Conservation (phyloP, 2,329 filamentous ascomycete species). For the Colletotrichum cordylinicola region DNA sequence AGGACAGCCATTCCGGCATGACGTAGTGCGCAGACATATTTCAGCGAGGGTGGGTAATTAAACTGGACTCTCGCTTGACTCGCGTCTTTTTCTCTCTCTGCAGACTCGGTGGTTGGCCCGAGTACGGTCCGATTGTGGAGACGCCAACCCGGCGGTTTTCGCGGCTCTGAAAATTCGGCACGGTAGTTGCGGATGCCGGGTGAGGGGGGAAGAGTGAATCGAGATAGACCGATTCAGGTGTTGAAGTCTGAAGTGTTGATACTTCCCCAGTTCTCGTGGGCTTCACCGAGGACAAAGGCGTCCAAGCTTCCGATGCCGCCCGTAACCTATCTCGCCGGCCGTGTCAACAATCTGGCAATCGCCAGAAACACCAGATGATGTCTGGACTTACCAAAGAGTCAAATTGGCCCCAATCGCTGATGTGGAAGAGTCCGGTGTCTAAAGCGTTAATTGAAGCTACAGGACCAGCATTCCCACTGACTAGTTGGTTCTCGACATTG, state of each 20-base stretch:
- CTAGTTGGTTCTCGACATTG: not conserved
- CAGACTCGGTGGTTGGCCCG: not conserved
- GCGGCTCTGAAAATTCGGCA: not conserved
- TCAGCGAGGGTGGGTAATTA: not conserved
- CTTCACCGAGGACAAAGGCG: not conserved
- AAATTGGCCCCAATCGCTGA: constrained; percentile 30
- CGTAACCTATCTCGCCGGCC: not conserved
- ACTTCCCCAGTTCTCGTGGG: not conserved
- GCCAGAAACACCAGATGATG: not conserved
- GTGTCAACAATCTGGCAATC: not conserved
- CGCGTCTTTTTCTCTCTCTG: not conserved
- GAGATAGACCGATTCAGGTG: not conserved
- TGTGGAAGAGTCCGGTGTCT: constrained; percentile 18
- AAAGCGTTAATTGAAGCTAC: constrained; percentile 6
- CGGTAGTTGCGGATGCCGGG: not conserved
- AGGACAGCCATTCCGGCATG: not conserved
- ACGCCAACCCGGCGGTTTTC: not conserved
- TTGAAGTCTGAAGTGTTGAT: not conserved
- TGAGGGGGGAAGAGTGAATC: too few relatives aligned
- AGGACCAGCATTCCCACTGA: not conserved
- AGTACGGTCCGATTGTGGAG: not conserved
- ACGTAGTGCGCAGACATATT: not conserved
- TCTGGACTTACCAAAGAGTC: constrained; percentile 25
- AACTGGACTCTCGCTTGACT: not conserved
- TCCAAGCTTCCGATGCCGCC: not conserved